Percentiles rank a stretch among this genome's conserved stretches.
These are phyloP conservation scores for Chalaropsis thielavioides DNA, from an alignment of 2,329 filamentous ascomycete genomes.

Conservation along the genomic window DNA sequence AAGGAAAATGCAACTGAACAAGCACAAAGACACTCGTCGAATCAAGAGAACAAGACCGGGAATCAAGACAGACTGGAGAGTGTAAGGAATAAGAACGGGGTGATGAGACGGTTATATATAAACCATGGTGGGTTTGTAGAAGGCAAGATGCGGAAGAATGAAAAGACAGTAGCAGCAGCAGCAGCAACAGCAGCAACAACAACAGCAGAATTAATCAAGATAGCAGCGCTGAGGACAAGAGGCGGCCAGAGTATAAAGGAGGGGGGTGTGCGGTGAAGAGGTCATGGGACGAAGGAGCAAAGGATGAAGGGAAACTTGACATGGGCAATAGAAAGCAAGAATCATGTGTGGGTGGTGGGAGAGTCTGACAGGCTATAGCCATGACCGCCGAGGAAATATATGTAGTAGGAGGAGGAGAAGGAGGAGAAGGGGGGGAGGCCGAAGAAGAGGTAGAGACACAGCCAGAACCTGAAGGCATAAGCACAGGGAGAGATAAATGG, in stretches of 20 bases:
- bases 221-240: neutral
- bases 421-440: neutral
- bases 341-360: neutral
- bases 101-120: neutral
- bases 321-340: neutral
- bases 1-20: neutral
- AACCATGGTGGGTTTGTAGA: neutral
- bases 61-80: neutral
- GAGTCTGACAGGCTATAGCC: neutral
- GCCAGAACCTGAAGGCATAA: neutral
- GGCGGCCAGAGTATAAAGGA: neutral
- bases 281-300: neutral
- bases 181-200: too few species aligned
- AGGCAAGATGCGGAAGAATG: neutral
- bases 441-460: neutral
- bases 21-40: neutral
- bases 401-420: too few species aligned
- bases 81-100: neutral
- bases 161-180: neutral
- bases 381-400: neutral
- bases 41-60: neutral
- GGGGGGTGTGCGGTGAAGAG: neutral
- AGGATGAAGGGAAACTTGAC: conserved; percentile 1
- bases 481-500: neutral
- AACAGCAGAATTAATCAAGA: too few species aligned